Evolutionary conservation across 345 rosid species (phyloP), one percentile per base, ranked within the genome.

Genomic region (Salix exigua): DNA sequence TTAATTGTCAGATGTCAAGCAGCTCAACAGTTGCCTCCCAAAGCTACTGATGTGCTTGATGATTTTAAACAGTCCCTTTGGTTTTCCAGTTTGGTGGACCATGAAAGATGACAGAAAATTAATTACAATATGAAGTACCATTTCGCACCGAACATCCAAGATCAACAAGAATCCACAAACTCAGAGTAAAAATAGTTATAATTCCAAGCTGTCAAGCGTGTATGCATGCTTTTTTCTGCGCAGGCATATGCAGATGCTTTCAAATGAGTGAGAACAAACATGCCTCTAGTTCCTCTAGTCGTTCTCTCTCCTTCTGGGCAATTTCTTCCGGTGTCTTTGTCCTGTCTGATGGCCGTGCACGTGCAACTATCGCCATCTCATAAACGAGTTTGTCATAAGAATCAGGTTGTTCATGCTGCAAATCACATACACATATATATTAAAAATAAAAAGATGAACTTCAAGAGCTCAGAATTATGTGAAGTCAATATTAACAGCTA

Each of bases 291-390:
- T 31, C 82, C 80, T 86, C 91, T 35, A 93, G 83, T n/a, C 87
- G 90, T 83, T 93, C 97, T 81, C 88, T 86, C 83, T 93, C 95
- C 68, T 86, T 90, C 82, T 92, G 96, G n/a, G 98, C 99, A 89
- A 92, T 89, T 87, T 96, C 99, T 80, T 96, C 98, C n/a, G 92
- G 89, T 63, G 94, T 91, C 88, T 92, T 93, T 66, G 89, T 91
- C 82, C 96, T 88, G 67, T 93, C 97, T 35, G 97, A 88, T 40
- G 98, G 91, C 44, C 84, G 89, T 81, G 94, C 96, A 68, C 96
- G 96, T 66, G 85, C 86, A 67, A 92, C 98, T 80, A 87, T 73
- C 46, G 84, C 72, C 94, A 93, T 82, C 73, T 46, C 87, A 67
- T 82, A 81, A 71, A 89, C 87, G 75, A 88, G 89, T 70, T 83